These are phyloP conservation scores for Helotiales sp. DNA, from an alignment of 2,329 filamentous ascomycete genomes.

Conservation along the genomic window DNA sequence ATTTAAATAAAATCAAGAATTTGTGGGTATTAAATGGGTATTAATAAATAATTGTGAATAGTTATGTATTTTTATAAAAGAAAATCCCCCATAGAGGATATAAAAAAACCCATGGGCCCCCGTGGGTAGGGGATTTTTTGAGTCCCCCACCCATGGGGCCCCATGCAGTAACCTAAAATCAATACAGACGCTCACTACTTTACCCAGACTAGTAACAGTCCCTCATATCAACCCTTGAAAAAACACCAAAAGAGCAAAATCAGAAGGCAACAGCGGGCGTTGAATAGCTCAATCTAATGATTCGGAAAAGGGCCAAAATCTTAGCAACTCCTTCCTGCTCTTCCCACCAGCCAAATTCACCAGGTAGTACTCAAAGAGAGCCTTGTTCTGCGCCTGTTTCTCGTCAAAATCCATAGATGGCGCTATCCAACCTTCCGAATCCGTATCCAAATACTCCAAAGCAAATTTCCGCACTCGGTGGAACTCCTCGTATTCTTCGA, in stretches of 20 bases:
- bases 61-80: too few relatives aligned
- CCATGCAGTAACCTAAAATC: too few relatives aligned
- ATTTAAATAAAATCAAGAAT: too few relatives aligned
- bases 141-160: too few relatives aligned
- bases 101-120: too few relatives aligned
- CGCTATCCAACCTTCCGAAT: neutral
- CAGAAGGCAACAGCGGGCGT: neutral
- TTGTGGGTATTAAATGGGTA: too few relatives aligned
- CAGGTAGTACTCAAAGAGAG: conserved; percentile 5
- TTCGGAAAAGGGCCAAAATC: neutral
- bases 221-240: neutral
- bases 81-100: too few relatives aligned
- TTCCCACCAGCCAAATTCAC: conserved; percentile 3
- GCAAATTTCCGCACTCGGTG: conserved; percentile 1
- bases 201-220: neutral
- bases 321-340: conserved; percentile 1
- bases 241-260: neutral
- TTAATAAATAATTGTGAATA: too few relatives aligned
- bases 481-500: conserved; percentile 4
- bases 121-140: too few relatives aligned
- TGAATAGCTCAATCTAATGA: conserved; percentile 3
- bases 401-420: neutral
- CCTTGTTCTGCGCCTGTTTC: conserved; percentile 1
- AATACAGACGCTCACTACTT: neutral
- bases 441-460: neutral